Evolutionary conservation across 2,329 filamentous ascomycete genomes (phyloP).

Genomic region (Ophiobolus disseminans): DNA sequence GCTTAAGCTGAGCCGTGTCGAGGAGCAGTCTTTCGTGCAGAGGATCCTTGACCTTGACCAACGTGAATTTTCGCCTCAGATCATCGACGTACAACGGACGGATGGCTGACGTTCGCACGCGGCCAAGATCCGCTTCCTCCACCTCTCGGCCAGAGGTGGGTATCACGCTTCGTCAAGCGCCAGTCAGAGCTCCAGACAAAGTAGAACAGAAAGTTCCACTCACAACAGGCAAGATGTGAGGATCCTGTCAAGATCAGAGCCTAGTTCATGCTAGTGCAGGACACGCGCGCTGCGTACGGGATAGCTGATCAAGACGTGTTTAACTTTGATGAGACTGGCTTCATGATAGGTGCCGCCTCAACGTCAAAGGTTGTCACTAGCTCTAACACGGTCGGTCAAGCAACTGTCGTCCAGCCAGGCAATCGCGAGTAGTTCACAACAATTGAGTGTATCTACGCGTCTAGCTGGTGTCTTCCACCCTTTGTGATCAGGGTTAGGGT

Average conservation of each 20-base stretch:
- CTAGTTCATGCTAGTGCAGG: constrained; percentile 15
- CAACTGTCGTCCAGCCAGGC: constrained; percentile 3
- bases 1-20: neutral
- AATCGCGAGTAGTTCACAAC: constrained; percentile 5
- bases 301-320: constrained; percentile 12
- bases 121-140: no score
- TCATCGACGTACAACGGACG: no score
- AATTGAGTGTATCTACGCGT: constrained; percentile 9
- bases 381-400: constrained; percentile 1
- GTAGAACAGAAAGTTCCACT: constrained; percentile 10
- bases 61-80: no score
- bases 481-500: no score
- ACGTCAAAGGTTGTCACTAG: constrained; percentile 13
- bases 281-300: constrained; percentile 6
- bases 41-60: no score
- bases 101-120: no score
- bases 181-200: constrained; percentile 17
- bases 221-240: constrained; percentile 8
- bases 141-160: constrained; percentile 13
- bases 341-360: constrained; percentile 38
- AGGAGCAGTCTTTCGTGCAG: no score
- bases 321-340: constrained; percentile 38
- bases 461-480: constrained; percentile 10
- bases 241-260: constrained; percentile 8
- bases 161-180: constrained; percentile 10